A percentile compares a stretch with the other conserved stretches of the same genome.
Conservation (phyloP, 176 grass and related monocot species). For the Otatea glauca region DNA sequence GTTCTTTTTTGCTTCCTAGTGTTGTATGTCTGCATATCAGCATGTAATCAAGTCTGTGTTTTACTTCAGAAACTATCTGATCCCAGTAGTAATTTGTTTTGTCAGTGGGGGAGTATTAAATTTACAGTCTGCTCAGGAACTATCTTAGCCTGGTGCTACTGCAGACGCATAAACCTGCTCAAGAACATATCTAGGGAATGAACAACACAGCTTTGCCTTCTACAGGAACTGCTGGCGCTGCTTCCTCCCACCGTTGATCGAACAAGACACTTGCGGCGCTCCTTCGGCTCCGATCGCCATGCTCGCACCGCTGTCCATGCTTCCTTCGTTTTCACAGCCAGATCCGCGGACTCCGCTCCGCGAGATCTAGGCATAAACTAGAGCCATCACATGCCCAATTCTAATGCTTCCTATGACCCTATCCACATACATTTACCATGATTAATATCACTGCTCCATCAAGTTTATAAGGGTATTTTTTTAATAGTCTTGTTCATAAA, state of each 20-base stretch:
- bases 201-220: background rate
- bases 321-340: background rate
- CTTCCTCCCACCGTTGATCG: constrained; percentile 4
- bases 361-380: background rate
- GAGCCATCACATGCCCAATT: background rate
- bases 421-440: background rate
- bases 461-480: too few species aligned
- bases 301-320: background rate
- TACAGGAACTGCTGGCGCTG: constrained; percentile 27
- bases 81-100: background rate
- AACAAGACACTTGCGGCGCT: background rate
- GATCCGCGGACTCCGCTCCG: background rate
- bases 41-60: background rate
- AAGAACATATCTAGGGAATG: constrained; percentile 22
- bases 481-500: too few species aligned
- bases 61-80: background rate
- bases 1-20: too few species aligned
- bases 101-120: background rate
- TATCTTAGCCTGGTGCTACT: background rate
- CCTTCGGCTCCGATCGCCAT: background rate
- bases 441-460: too few species aligned
- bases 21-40: too few species aligned
- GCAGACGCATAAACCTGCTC: background rate
- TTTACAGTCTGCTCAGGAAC: background rate
- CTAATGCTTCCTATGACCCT: background rate